A percentile compares a stretch with the other conserved stretches of the same genome.
These are phyloP conservation scores for Picochlorum sp. DNA, from an alignment of 139 green algal species.

Conservation along the genomic window DNA sequence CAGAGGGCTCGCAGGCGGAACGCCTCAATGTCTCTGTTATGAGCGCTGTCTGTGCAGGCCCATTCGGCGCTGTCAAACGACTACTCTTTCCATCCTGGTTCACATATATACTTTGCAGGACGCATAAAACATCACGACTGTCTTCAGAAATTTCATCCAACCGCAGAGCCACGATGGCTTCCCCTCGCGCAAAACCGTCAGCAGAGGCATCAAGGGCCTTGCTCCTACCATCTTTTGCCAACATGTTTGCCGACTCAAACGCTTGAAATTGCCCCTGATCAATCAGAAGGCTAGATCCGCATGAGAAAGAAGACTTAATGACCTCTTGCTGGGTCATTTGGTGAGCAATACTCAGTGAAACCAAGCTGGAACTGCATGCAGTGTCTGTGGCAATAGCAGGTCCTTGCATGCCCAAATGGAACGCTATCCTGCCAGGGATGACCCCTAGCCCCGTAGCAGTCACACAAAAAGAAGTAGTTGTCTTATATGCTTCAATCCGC, in stretches of 20 bases:
- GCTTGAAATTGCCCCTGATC: constrained; percentile 18
- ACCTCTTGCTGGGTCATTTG: constrained; percentile 1
- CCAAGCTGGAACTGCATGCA: constrained; percentile 21
- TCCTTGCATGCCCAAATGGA: constrained; percentile 40
- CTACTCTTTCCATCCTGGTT: constrained; percentile 43
- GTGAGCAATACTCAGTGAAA: constrained; percentile 17
- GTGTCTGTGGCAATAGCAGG: constrained; percentile 55
- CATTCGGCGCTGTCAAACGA: constrained; percentile 40
- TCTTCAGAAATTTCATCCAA: not conserved
- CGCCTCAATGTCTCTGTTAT: constrained; percentile 38
- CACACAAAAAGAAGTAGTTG: not conserved
- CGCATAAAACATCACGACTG: not conserved
- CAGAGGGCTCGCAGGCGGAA: constrained; percentile 1
- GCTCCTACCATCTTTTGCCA: constrained; percentile 61
- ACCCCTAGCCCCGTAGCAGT: constrained; percentile 10
- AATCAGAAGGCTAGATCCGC: constrained; percentile 29
- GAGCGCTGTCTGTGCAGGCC: constrained; percentile 40
- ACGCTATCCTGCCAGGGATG: constrained; percentile 12
- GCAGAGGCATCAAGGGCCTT: constrained; percentile 73
- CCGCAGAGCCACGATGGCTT: constrained; percentile 36
- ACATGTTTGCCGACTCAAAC: constrained; percentile 17
- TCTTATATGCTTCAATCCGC: not conserved
- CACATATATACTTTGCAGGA: constrained; percentile 14
- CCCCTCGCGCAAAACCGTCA: constrained; percentile 70
- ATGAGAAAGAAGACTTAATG: constrained; percentile 4